These are phyloP conservation scores for Plenodomus biglobosus DNA, from an alignment of 2,329 filamentous ascomycete genomes.

Conservation along the genomic window DNA sequence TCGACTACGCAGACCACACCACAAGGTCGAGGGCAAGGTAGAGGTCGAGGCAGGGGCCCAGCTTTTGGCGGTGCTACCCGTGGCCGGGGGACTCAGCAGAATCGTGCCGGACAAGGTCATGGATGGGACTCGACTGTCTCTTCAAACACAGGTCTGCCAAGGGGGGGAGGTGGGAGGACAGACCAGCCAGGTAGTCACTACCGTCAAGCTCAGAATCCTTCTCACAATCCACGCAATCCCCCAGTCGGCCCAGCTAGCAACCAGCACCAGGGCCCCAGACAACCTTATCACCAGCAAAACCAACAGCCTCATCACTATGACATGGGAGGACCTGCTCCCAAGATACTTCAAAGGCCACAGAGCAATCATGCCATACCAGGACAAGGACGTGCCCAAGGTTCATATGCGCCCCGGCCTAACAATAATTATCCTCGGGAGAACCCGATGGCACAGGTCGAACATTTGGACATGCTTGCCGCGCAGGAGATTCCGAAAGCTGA, in stretches of 20 bases:
- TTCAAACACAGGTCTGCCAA: constrained; percentile 3
- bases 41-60: constrained; percentile 15
- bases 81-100: constrained; percentile 8
- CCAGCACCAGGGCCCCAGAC: constrained; percentile 1
- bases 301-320: neutral
- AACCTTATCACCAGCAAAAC: constrained; percentile 3
- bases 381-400: constrained; percentile 13
- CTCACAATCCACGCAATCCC: constrained; percentile 3
- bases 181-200: constrained; percentile 7
- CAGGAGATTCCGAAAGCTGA: constrained; percentile 60
- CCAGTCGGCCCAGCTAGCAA: neutral
- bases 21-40: constrained; percentile 13
- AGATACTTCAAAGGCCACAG: constrained; percentile 26
- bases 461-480: constrained; percentile 48
- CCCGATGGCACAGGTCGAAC: constrained; percentile 42
- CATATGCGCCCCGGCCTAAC: constrained; percentile 17
- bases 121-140: constrained; percentile 3
- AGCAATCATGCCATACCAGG: constrained; percentile 7
- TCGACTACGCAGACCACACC: constrained; percentile 18
- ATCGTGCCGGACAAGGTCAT: constrained; percentile 12
- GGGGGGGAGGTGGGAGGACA: constrained; percentile 11
- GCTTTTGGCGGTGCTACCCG: constrained; percentile 21
- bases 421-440: constrained; percentile 24
- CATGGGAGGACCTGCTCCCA: constrained; percentile 11
- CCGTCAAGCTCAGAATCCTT: constrained; percentile 8